phyloP scores from a whole-genome alignment of 306 rosid genomes.

The Cucurbita ficifolia region DNA sequence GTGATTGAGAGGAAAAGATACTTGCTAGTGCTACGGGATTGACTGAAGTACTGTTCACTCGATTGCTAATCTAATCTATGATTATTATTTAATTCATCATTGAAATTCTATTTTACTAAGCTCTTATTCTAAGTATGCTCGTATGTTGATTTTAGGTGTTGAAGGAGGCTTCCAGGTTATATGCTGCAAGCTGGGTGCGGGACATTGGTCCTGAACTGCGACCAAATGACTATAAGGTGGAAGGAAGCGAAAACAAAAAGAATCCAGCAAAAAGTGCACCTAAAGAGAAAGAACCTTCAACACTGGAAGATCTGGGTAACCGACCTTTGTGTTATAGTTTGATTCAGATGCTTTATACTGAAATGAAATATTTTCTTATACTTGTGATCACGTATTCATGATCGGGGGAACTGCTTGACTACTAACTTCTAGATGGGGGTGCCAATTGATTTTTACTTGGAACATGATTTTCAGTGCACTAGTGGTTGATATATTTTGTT shows the following conservation, averaged over 20 bases:
- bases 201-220: conserved; percentile 91
- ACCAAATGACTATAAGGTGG: conserved; percentile 58
- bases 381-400: background rate
- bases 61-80: background rate
- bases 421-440: background rate
- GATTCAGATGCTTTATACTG: background rate
- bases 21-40: background rate
- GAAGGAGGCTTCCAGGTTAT: conserved; percentile 71
- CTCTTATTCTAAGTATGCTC: background rate
- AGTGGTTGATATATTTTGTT: background rate
- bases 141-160: conserved; percentile 31
- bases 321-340: background rate
- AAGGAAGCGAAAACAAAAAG: conserved; percentile 22
- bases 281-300: conserved; percentile 52
- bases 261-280: conserved; percentile 22
- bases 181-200: conserved; percentile 82
- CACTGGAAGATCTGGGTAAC: conserved; percentile 79
- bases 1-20: background rate
- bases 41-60: background rate
- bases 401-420: background rate
- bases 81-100: background rate
- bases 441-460: background rate
- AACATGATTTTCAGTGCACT: background rate
- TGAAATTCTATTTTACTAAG: background rate
- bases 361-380: background rate